Conservation (phyloP, 805 yeast genomes). For the Phaffomyces antillensis region DNA sequence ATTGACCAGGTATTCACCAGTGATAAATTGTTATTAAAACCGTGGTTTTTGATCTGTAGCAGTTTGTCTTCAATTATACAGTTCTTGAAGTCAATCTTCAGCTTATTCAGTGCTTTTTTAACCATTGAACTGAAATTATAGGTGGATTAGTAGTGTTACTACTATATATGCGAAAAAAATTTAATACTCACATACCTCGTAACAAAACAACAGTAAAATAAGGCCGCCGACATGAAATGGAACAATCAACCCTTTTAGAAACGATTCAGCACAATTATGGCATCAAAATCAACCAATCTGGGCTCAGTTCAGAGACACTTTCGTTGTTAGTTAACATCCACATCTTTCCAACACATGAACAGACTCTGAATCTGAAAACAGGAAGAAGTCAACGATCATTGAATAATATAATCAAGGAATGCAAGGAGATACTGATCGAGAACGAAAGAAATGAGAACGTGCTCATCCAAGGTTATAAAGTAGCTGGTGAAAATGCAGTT, state of each 20-base stretch:
- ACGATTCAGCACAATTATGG: not conserved
- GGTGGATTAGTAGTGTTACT: not conserved
- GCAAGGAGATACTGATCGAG: slow-evolving; percentile 28
- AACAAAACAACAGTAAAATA: not conserved
- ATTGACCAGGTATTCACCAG: slow-evolving; percentile 42
- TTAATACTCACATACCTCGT: not conserved
- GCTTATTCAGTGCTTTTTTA: slow-evolving; percentile 27
- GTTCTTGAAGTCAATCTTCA: slow-evolving; percentile 37
- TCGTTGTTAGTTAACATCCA: not conserved
- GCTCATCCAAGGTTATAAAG: slow-evolving; percentile 36
- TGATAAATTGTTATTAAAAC: slow-evolving; percentile 18
- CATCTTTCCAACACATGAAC: not conserved
- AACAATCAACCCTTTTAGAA: not conserved
- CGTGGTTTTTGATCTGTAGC: slow-evolving; percentile 34
- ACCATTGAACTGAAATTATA: slow-evolving; percentile 23
- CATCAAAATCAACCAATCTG: not conserved
- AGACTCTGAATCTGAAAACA: not conserved
- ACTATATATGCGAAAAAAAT: not conserved
- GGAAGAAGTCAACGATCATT: slow-evolving; percentile 9
- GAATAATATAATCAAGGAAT: slow-evolving; percentile 33
- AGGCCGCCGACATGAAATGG: not conserved
- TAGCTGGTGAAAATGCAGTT: slow-evolving; percentile 25
- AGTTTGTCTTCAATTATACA: slow-evolving; percentile 39
- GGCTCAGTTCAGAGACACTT: not conserved
- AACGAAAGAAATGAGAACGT: slow-evolving; percentile 28